These are phyloP conservation scores for Alnus glutinosa DNA, from an alignment of 306 rosid genomes.

Conservation along the genomic window DNA sequence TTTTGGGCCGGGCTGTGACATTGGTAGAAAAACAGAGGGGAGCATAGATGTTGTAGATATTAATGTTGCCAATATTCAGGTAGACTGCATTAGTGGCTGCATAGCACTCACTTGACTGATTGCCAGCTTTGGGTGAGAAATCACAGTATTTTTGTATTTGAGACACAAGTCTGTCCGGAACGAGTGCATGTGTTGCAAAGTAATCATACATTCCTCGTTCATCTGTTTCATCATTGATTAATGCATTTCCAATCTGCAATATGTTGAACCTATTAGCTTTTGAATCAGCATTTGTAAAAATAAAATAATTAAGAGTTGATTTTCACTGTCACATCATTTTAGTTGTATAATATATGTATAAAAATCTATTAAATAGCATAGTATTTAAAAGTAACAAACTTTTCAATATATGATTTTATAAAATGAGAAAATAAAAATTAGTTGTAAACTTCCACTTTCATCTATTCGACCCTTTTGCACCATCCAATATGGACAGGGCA, in stretches of 20 bases:
- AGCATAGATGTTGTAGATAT: conserved; percentile 71
- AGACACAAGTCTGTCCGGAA: conserved; percentile 32
- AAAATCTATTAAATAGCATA: too few species aligned
- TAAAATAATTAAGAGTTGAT: too few species aligned
- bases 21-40: conserved; percentile 40
- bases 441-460: too few species aligned
- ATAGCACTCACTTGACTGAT: conserved; percentile 22
- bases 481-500: too few species aligned
- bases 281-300: too few species aligned
- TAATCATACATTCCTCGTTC: conserved; percentile 57
- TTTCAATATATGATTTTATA: too few species aligned
- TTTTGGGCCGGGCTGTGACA: conserved; percentile 56
- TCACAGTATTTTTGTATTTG: conserved; percentile 40
- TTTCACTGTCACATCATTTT: too few species aligned
- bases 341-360: too few species aligned
- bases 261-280: too few species aligned
- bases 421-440: too few species aligned
- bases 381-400: too few species aligned
- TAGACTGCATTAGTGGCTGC: conserved; percentile 14
- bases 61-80: not conserved
- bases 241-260: conserved; percentile 73
- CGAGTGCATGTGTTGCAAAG: conserved; percentile 57
- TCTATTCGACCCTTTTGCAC: too few species aligned
- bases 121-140: conserved; percentile 36
- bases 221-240: conserved; percentile 65